A percentile compares a stretch with the other conserved stretches of the same genome.
Evolutionary conservation across 192 early-diverging fungal genomes (phyloP).

Genomic region (Entomortierella lignicola): DNA sequence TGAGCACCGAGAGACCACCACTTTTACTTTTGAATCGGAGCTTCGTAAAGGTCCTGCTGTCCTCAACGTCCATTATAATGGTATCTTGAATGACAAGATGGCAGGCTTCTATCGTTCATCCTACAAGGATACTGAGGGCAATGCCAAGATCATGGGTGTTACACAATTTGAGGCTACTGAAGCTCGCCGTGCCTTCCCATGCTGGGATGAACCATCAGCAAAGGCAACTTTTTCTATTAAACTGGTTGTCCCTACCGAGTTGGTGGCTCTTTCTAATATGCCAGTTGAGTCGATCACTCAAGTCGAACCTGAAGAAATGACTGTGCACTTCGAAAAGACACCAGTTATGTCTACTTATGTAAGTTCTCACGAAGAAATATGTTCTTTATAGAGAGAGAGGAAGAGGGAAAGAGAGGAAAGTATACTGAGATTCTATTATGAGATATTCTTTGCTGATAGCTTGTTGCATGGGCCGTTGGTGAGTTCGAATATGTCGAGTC

Average conservation of each 20-base stretch:
- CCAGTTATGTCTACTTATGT: conserved; percentile 96
- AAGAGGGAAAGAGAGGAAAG: no score
- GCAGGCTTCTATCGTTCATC: conserved; percentile 92
- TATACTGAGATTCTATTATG: no score
- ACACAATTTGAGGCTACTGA: conserved; percentile 97
- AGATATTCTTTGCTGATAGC: conserved; percentile 24
- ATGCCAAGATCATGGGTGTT: conserved; percentile 76
- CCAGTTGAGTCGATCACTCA: conserved; percentile 72
- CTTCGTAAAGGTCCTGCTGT: conserved; percentile 60
- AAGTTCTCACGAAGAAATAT: conserved; percentile 24
- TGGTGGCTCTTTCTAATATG: conserved; percentile 95
- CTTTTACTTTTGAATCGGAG: conserved; percentile 67
- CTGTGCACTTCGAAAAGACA: conserved; percentile 87
- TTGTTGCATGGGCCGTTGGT: conserved; percentile 91
- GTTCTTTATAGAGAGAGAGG: no score
- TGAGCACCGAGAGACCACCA: conserved; percentile 60
- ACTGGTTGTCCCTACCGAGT: conserved; percentile 75
- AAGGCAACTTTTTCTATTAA: conserved; percentile 97
- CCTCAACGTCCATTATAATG: conserved; percentile 69
- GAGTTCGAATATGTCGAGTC: conserved; percentile 93
- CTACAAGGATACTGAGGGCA: conserved; percentile 61
- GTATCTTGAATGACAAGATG: conserved; percentile 89
- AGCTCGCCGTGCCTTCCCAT: conserved; percentile 91
- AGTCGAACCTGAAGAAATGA: conserved; percentile 72
- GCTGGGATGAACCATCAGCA: conserved; percentile 94